These are phyloP conservation scores for Chlamydomonas sp. DNA, from an alignment of 139 green algal species.

Conservation along the genomic window DNA sequence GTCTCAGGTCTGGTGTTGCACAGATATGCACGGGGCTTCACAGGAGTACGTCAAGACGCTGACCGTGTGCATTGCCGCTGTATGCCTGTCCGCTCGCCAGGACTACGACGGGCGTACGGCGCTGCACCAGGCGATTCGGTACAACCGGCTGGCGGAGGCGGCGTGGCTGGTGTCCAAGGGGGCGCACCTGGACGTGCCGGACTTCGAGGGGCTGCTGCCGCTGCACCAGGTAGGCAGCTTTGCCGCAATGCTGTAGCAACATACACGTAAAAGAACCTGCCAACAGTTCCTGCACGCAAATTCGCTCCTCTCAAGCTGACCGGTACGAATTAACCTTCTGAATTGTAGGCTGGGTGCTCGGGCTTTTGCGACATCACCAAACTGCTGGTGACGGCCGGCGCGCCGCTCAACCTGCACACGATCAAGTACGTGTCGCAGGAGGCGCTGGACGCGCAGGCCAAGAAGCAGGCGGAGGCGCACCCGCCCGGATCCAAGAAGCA, in stretches of 20 bases:
- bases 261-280: too few relatives aligned
- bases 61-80: neutral
- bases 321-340: too few relatives aligned
- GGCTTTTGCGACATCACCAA: constrained; percentile 29
- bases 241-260: too few relatives aligned
- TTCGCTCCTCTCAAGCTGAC: too few relatives aligned
- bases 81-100: neutral
- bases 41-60: too few relatives aligned
- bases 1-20: neutral
- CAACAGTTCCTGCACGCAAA: too few relatives aligned
- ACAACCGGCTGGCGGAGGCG: constrained; percentile 52
- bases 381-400: constrained; percentile 31
- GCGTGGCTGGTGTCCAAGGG: constrained; percentile 40
- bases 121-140: constrained; percentile 55
- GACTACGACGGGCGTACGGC: constrained; percentile 54
- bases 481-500: constrained; percentile 22
- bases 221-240: constrained; percentile 41
- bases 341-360: constrained; percentile 26
- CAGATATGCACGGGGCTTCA: too few relatives aligned
- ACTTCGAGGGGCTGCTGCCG: constrained; percentile 59
- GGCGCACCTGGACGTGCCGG: constrained; percentile 47
- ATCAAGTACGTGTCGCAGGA: constrained; percentile 57
- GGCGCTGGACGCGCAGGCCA: constrained; percentile 39
- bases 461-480: constrained; percentile 6
- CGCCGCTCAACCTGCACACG: constrained; percentile 51